These are phyloP conservation scores for Ceratocystis albifundus DNA, from an alignment of 2,329 filamentous ascomycete species.

Conservation along the genomic window DNA sequence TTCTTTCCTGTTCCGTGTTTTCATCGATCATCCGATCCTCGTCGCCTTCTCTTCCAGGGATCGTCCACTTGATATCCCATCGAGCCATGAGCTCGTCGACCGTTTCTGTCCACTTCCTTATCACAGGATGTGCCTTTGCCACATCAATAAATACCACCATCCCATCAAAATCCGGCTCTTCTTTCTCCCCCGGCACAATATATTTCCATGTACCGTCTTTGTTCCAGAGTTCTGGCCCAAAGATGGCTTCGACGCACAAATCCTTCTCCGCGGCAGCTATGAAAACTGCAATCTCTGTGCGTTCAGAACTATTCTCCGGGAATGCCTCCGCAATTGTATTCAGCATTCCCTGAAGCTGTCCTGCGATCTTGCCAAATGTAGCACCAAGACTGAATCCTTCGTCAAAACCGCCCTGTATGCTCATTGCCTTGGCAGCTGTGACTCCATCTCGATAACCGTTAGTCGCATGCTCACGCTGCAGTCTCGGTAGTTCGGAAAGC, in stretches of 20 bases:
- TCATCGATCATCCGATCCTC: conserved; percentile 28
- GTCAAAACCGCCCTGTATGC: conserved; percentile 81
- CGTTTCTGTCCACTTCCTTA: conserved; percentile 43
- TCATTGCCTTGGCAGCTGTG: conserved; percentile 58
- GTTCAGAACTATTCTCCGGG: conserved; percentile 26
- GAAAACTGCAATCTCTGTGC: conserved; percentile 29
- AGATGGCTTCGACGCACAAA: conserved; percentile 50
- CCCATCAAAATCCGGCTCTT: conserved; percentile 27
- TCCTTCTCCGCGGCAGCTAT: conserved; percentile 45
- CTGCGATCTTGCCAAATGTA: conserved; percentile 61
- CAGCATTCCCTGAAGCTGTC: conserved; percentile 63
- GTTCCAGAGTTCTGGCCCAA: conserved; percentile 55
- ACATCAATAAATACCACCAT: conserved; percentile 50
- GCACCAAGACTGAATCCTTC: conserved; percentile 80
- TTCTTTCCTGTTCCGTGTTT: conserved; percentile 33
- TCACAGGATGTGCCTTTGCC: conserved; percentile 54
- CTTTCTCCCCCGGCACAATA: conserved; percentile 33
- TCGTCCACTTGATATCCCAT: conserved; percentile 21
- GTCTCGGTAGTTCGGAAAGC: conserved; percentile 56
- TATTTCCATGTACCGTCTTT: conserved; percentile 62
- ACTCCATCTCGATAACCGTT: conserved; percentile 88
- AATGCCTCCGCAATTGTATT: conserved; percentile 55
- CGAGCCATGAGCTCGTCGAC: conserved; percentile 15
- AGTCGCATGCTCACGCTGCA: conserved; percentile 66
- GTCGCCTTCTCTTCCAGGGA: conserved; percentile 20